These are phyloP conservation scores for Dacryopinax primogenitus DNA, from an alignment of 768 basidiomycete species.

Conservation along the genomic window DNA sequence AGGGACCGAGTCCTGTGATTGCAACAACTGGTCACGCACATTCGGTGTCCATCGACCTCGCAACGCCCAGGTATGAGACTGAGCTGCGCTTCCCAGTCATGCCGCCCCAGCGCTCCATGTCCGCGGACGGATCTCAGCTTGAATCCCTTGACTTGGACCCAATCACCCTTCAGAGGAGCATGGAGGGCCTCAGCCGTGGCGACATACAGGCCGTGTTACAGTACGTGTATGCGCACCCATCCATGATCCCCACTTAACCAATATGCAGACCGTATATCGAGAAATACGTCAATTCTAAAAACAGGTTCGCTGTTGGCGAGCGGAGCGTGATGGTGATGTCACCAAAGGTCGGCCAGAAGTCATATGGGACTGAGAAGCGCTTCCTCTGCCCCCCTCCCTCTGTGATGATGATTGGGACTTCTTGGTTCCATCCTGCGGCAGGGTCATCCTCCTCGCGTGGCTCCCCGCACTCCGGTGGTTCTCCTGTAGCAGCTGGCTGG, in stretches of 20 bases:
- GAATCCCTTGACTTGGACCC: constrained; percentile 3
- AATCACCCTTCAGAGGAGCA: not conserved
- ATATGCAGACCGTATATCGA: constrained; percentile 57
- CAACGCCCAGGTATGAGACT: not conserved
- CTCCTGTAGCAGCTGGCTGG: not conserved
- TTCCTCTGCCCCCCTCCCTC: constrained; percentile 91
- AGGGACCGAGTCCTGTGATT: not conserved
- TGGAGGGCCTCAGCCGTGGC: not conserved
- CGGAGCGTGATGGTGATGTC: constrained; percentile 93
- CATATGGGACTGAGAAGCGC: constrained; percentile 90
- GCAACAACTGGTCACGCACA: not conserved
- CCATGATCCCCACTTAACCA: not conserved
- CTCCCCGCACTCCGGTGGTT: not conserved
- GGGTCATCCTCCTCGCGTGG: not conserved
- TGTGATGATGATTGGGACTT: constrained; percentile 84
- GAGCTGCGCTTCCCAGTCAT: not conserved
- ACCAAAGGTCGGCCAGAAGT: constrained; percentile 95
- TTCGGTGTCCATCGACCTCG: constrained; percentile 1
- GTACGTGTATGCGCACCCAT: not conserved
- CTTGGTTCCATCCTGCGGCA: constrained; percentile 40
- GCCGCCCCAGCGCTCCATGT: not conserved
- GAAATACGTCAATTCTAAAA: constrained; percentile 70
- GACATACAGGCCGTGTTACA: not conserved
- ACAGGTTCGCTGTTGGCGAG: constrained; percentile 82
- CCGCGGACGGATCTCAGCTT: not conserved